Evolutionary conservation across 2,329 filamentous ascomycete genomes (phyloP), one percentile per base, ranked within the genome.

Genomic region (Neopestalotiopsis clavispora): DNA sequence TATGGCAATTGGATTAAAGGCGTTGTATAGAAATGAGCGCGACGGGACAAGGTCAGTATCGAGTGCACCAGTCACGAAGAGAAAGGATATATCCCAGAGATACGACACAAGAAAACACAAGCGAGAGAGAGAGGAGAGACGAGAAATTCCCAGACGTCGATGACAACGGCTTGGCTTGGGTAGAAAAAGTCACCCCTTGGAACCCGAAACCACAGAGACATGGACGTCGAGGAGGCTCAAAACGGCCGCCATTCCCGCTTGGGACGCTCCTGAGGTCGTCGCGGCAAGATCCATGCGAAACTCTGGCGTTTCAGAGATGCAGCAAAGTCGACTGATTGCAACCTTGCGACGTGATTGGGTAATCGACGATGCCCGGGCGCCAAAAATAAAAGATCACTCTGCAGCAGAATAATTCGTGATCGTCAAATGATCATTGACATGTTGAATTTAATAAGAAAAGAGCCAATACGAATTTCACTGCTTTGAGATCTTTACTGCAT

Each of bases 291-390:
- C 74, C 74, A 73, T 74, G 75, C 74, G 74, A 78, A 77, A 79
- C 77, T 76, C 74, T 66, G 69, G 71, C 73, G 84, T 86, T 86
- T 86, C 84, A 86, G 79, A 75, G 68, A 72, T 85, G 84, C 77
- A 74, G 73, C 81, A 83, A 78, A 82, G 74, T 80, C 75, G 78
- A 77, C 76, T 75, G 76, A 78, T 78, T 72, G 63, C 67, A 74
- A 72, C 67, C 69, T 70, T 66, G 49, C 34, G 42, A 52, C n/a
- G 23, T 66, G 59, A 73, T 72, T 74, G 69, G 69, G 13, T 52
- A 67, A 69, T 40, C 4, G 28, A 13, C 9, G 28, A n/a, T 20
- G 10, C 23, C n/a, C 30, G 23, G 64, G 64, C 64, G 52, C 64
- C 28, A 66, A 66, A 49, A 10, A 32, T 52, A 12, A 20, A 13